Base-by-base conservation (phyloP, 108 stramenopile genomes). In the Chaetoceros tenuissimus region DNA sequence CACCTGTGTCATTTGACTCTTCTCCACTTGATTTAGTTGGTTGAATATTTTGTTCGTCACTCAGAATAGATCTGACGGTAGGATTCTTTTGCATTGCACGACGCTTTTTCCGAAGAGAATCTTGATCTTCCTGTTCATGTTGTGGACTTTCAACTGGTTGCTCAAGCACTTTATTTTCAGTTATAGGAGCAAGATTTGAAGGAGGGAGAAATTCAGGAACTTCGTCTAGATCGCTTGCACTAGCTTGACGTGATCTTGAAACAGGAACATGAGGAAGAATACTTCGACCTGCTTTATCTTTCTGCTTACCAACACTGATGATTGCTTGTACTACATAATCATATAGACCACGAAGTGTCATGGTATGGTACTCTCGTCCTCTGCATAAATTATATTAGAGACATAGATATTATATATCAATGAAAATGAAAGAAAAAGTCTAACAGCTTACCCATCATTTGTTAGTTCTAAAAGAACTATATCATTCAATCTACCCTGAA, bases 391-490 rank as follows among this genome's bases (percentile, higher is more conserved):
- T 10, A 40, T 40, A 40, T 40, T 13, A 5, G 13, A 10, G 34
- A 10, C 34, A 40, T 13, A 10, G 5, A 13, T 40, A 10, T 40
- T 3, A 13, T 48, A 27, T 20, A 25, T 51, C 24, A 8, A 19
- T 31, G 10, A 3, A 26, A 31, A 31, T 26, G n/a, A 45, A 22
- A 1, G 1, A 16, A 31, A 22, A 24, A 27, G 1, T 51, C n/a
- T n/a, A n/a, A n/a, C 46, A 24, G 13, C 64, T 64, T 53, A 59
- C 59, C 86, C 86, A 53, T 81, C 73, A 53, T 84, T 72, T 21
- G 62, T 61, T 21, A 87, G 59, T 55, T 84, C 86, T 30, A 87
- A 81, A 20, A 87, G 78, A 46, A 84, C 62, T 21, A 87, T 64
- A 43, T 84, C 80, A 31, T 84, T 75, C 46, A 87, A 56, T 1